These are phyloP conservation scores for Domatiomyces catenatus DNA, from an alignment of 2,329 filamentous ascomycete genomes.

Conservation along the genomic window DNA sequence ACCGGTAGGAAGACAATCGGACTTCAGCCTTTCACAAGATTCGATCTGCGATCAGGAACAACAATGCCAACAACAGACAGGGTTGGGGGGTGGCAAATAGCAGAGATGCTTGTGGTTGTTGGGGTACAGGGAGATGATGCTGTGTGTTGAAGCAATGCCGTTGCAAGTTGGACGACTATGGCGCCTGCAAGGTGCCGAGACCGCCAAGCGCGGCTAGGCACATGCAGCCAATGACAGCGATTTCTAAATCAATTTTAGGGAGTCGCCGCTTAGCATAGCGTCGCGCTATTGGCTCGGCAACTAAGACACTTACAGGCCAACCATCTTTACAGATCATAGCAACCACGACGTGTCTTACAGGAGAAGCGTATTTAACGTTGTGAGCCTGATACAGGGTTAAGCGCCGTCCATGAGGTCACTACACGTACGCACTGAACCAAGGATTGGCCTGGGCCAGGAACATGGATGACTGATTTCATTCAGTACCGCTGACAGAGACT, in stretches of 20 bases:
- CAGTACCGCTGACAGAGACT: not conserved
- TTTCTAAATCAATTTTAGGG: not conserved
- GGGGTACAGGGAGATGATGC: not conserved
- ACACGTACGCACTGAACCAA: no score
- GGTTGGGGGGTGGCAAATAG: not conserved
- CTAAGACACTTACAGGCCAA: not conserved
- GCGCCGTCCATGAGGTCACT: not conserved
- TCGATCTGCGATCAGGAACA: not conserved
- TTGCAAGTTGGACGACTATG: not conserved
- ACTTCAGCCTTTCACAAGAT: not conserved
- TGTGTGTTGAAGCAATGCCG: not conserved
- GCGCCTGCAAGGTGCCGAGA: not conserved
- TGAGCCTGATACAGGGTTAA: not conserved
- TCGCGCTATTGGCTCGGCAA: not conserved
- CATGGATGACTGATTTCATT: not conserved
- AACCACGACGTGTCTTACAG: not conserved
- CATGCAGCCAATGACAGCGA: not conserved
- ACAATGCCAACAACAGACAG: not conserved
- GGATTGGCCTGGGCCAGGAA: not conserved
- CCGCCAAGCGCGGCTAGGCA: not conserved
- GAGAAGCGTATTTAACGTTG: not conserved
- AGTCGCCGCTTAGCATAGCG: not conserved
- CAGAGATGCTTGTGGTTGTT: not conserved
- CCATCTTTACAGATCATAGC: not conserved
- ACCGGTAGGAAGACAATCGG: not conserved